Base-by-base conservation (phyloP, 2,329 filamentous ascomycete species). In the Biscogniauxia mediterranea region DNA sequence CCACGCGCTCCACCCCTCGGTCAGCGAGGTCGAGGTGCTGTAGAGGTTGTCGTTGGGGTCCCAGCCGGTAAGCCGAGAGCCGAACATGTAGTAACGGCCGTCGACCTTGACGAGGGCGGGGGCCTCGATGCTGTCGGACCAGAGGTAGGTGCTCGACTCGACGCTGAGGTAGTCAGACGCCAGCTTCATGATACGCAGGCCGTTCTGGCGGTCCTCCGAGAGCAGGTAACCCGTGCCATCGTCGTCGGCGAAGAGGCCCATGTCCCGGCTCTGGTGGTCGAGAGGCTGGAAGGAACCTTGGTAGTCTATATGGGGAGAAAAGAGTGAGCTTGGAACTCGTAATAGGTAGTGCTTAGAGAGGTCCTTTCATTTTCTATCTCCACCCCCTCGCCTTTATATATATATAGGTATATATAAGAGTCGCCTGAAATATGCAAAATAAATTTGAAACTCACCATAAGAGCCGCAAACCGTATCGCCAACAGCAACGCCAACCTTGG, bases 61-160 rank as follows among this genome's bases (percentile, higher is more conserved):
- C 84, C 83, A 86, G 2, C 81, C 81, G 0, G 80, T 84, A n/a
- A 84, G 69, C 54, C 81, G 77, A 0, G 83, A 86, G 1, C 82
- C 85, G 68, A 90, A 88, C 74, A 89, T 83, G 72, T 83, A 89
- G 71, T 89, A 90, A 0, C 81, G 79, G 1, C 79, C 81, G 19
- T 82, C 78, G 8, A 81, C 79, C 72, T 89, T 89, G 62, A 87
- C 71, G 38, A 90, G 77, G 0, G 87, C 86, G 0, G 88, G 87
- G 0, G 86, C 77, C 68, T 90, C 88, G 58, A 84, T 82, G 55
- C 80, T 78, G 49, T 84, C 78, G 3, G 66, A 55, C 78, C 83
- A 88, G 1, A 79, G 73, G 60, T 84, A 83, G 0, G 79, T 79
- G 7, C 19, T 21, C 3, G 78, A 76, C 0, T 76, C 76, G 0